These are phyloP conservation scores for Rhodotorula sp. DNA, from an alignment of 1,284 basidiomycete genomes.

Conservation along the genomic window DNA sequence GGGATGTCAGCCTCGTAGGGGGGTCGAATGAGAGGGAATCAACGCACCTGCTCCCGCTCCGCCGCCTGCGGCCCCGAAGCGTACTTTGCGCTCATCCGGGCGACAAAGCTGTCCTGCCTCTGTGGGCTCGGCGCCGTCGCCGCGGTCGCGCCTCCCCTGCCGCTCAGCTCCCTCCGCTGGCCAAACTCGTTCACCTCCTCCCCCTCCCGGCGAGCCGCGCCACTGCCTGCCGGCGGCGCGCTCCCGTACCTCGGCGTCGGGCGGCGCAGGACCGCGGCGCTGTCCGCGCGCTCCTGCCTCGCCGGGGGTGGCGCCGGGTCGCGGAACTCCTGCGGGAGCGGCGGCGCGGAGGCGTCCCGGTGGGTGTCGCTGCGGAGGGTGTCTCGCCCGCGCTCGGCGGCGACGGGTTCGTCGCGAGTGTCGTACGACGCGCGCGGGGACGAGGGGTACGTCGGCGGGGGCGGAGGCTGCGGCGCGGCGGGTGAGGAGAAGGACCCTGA, in stretches of 20 bases:
- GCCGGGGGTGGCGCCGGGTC: background rate
- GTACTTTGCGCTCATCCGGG: slow-evolving; percentile 14
- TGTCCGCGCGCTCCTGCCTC: background rate
- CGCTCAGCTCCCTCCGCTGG: background rate
- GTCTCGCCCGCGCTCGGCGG: background rate
- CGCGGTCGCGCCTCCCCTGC: too few species aligned
- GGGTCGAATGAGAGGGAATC: too few species aligned
- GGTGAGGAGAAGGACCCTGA: background rate
- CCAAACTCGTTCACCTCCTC: slow-evolving; percentile 5
- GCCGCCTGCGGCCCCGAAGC: background rate
- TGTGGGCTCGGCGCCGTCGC: background rate
- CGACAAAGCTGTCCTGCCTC: slow-evolving; percentile 18
- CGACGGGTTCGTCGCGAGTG: background rate
- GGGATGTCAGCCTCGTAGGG: too few species aligned
- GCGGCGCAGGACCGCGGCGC: background rate
- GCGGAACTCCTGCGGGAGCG: background rate
- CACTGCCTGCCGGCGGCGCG: background rate
- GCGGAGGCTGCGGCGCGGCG: background rate
- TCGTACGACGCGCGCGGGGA: too few species aligned
- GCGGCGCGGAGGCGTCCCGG: background rate
- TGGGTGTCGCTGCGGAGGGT: background rate
- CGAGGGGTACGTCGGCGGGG: background rate
- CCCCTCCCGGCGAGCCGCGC: too few species aligned
- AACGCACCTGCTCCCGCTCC: background rate
- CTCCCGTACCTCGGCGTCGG: slow-evolving; percentile 14